A percentile compares a stretch with the other conserved stretches of the same genome.
Evolutionary conservation across 2,329 filamentous ascomycete genomes (phyloP).

Genomic region (Sporothrix variecibatus): DNA sequence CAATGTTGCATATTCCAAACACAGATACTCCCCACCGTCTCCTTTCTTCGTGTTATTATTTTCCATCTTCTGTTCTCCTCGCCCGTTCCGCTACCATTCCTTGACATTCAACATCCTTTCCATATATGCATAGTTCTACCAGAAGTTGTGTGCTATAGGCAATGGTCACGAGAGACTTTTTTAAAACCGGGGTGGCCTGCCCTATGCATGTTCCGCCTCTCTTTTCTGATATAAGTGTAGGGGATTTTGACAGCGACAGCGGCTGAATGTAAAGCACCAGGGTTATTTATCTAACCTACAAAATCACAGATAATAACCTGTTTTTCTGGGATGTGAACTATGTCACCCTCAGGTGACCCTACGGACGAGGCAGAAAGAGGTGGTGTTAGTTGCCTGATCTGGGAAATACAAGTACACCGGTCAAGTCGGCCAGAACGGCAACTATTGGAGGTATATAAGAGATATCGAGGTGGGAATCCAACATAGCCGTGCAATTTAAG

Average conservation of each 20-base stretch:
- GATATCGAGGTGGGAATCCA: not conserved
- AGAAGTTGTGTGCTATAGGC: not conserved
- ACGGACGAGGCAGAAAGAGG: not conserved
- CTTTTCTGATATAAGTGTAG: not conserved
- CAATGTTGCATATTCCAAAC: not conserved
- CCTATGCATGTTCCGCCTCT: not conserved
- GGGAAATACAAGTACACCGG: not conserved
- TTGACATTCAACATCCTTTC: not conserved
- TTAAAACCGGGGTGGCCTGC: conserved; percentile 6
- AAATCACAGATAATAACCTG: not conserved
- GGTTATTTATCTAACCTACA: not conserved
- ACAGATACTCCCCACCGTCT: not conserved
- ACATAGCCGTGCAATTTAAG: not conserved
- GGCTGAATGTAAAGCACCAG: not conserved
- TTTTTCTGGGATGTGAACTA: not conserved
- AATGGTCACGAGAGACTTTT: conserved; percentile 1
- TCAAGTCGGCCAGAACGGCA: not conserved
- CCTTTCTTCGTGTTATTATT: not conserved
- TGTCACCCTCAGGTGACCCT: conserved; percentile 10
- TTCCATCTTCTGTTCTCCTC: too few species aligned
- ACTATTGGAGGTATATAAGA: not conserved
- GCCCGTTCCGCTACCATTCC: not conserved
- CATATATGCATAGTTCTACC: conserved; percentile 8
- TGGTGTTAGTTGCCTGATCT: not conserved
- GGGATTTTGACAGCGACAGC: not conserved